These are phyloP conservation scores for Trametes pubescens DNA, from an alignment of 1,284 basidiomycete genomes.

Conservation along the genomic window DNA sequence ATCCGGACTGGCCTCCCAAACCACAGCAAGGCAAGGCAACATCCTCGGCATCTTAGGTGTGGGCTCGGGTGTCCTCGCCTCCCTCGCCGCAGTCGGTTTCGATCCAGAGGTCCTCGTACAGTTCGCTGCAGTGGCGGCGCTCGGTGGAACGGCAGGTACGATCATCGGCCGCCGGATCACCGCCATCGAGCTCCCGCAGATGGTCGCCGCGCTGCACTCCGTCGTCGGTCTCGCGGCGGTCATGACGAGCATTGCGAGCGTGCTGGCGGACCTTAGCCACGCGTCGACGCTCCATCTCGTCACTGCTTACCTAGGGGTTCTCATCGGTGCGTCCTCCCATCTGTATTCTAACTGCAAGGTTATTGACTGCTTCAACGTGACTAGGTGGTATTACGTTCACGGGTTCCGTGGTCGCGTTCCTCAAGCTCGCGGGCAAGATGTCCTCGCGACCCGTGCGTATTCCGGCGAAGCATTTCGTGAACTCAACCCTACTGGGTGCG, in stretches of 20 bases:
- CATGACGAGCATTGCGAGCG: conserved; percentile 82
- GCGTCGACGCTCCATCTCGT: conserved; percentile 76
- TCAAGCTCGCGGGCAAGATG: conserved; percentile 85
- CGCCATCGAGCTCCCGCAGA: conserved; percentile 86
- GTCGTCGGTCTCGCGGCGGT: conserved; percentile 89
- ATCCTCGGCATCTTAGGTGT: conserved; percentile 86
- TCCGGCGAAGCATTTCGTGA: conserved; percentile 80
- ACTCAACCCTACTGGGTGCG: conserved; percentile 69
- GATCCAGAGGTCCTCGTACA: conserved; percentile 76
- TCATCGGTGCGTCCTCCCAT: conserved; percentile 64
- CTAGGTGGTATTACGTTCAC: conserved; percentile 79
- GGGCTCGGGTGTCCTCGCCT: conserved; percentile 79
- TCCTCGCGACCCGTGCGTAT: conserved; percentile 74
- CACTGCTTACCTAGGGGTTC: conserved; percentile 85
- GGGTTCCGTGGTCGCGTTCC: conserved; percentile 87
- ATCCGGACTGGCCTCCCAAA: conserved; percentile 77
- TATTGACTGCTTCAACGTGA: neutral
- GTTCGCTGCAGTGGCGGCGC: conserved; percentile 76
- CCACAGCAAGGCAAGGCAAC: conserved; percentile 84
- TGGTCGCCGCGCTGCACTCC: conserved; percentile 77
- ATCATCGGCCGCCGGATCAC: conserved; percentile 83
- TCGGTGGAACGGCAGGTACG: conserved; percentile 73
- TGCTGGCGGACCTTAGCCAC: conserved; percentile 72
- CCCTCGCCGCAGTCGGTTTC: conserved; percentile 84
- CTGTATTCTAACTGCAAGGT: conserved; percentile 15